Conservation (phyloP, 345 rosid genomes). For the Syzygium jambos region DNA sequence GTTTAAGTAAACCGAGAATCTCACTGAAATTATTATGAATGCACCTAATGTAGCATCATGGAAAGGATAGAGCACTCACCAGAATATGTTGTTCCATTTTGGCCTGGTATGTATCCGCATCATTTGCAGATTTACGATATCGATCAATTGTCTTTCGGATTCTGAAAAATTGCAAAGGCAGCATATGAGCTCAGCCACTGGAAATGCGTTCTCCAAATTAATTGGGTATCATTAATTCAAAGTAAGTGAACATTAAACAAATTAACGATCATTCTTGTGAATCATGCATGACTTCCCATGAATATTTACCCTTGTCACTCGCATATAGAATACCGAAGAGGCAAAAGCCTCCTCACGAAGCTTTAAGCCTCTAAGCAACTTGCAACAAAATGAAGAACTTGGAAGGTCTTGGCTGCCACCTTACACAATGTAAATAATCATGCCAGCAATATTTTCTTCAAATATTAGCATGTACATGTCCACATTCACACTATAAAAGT, state of each 20-base stretch:
- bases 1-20: neutral
- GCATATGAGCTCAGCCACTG: neutral
- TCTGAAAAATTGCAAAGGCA: conserved; percentile 14
- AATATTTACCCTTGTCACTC: neutral
- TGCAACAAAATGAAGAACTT: neutral
- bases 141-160: conserved; percentile 34
- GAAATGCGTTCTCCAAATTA: neutral
- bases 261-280: neutral
- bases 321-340: neutral
- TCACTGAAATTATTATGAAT: neutral
- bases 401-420: neutral
- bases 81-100: conserved; percentile 9
- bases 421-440: neutral
- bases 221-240: neutral
- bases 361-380: neutral
- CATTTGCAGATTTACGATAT: conserved; percentile 17
- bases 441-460: neutral
- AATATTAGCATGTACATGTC: neutral
- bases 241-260: neutral
- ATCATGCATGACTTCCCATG: neutral
- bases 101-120: conserved; percentile 6
- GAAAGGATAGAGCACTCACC: neutral
- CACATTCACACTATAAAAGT: neutral
- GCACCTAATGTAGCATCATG: neutral
- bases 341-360: neutral